phyloP scores from a whole-genome alignment of 164 flowering plant genomes.

The Pachysandra terminalis region DNA sequence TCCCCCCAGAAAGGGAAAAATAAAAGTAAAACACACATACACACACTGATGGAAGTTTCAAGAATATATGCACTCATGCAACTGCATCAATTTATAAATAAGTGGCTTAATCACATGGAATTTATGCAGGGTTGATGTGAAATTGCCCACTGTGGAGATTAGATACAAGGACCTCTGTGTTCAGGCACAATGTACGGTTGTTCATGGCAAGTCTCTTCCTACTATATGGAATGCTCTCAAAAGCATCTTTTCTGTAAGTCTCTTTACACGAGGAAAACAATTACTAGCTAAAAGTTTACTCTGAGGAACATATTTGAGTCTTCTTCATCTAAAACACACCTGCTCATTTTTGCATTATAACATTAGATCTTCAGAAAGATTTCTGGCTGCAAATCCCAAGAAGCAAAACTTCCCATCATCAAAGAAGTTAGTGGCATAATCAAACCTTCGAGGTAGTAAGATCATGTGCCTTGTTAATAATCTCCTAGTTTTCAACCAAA shows the following conservation, averaged over 20 bases:
- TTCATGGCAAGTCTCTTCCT: conserved; percentile 71
- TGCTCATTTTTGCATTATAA: conserved; percentile 5
- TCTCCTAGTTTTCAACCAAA: too few relatives aligned
- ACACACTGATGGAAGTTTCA: too few relatives aligned
- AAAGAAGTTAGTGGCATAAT: conserved; percentile 46
- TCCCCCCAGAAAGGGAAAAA: too few relatives aligned
- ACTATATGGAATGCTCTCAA: conserved; percentile 63
- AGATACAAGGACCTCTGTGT: conserved; percentile 48
- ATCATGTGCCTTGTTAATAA: too few relatives aligned
- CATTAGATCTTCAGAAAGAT: conserved; percentile 43
- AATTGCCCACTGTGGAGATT: conserved; percentile 64
- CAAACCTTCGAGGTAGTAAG: conserved; percentile 53
- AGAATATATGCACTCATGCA: too few relatives aligned
- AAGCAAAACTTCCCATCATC: conserved; percentile 40
- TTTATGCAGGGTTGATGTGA: conserved; percentile 72
- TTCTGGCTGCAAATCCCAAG: conserved; percentile 32
- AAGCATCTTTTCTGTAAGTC: conserved; percentile 47
- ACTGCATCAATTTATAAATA: too few relatives aligned
- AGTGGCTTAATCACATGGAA: too few relatives aligned
- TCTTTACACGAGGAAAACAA: too few relatives aligned
- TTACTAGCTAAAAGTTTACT: too few relatives aligned
- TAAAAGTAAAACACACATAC: too few relatives aligned
- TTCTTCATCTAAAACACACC: too few relatives aligned
- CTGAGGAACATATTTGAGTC: too few relatives aligned
- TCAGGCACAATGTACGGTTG: conserved; percentile 65